phyloP scores from a whole-genome alignment of 768 basidiomycete species.

The Suillus ampliporus region DNA sequence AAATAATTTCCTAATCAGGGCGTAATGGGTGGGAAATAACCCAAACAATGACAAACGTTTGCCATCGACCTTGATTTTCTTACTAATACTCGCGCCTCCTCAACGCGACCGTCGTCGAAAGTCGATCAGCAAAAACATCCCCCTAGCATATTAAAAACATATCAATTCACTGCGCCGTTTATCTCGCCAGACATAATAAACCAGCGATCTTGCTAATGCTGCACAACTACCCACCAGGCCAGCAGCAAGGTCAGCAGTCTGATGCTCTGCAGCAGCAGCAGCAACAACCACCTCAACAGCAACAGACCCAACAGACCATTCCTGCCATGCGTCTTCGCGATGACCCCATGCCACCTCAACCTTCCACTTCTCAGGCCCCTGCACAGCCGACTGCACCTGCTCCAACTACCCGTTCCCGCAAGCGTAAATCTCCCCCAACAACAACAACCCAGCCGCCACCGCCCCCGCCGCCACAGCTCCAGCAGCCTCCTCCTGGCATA shows the following conservation, averaged over 20 bases:
- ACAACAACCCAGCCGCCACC: slow-evolving; percentile 24
- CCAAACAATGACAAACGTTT: slow-evolving; percentile 32
- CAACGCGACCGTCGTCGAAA: slow-evolving; percentile 33
- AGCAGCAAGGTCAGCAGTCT: slow-evolving; percentile 8
- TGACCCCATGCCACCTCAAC: slow-evolving; percentile 42
- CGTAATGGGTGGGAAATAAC: not conserved
- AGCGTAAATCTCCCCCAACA: slow-evolving; percentile 71
- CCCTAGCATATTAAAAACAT: slow-evolving; percentile 4
- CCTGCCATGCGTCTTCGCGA: slow-evolving; percentile 67
- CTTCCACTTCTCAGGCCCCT: slow-evolving; percentile 21
- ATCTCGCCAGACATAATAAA: slow-evolving; percentile 2
- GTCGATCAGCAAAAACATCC: slow-evolving; percentile 28
- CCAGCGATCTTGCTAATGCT: slow-evolving; percentile 10
- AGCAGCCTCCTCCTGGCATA: slow-evolving; percentile 14
- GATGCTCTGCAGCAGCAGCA: slow-evolving; percentile 36
- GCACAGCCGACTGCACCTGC: slow-evolving; percentile 16
- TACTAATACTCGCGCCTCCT: slow-evolving; percentile 44
- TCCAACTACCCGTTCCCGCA: slow-evolving; percentile 48
- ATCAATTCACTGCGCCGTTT: slow-evolving; percentile 1
- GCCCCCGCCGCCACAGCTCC: slow-evolving; percentile 26
- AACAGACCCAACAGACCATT: slow-evolving; percentile 20
- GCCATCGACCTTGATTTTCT: slow-evolving; percentile 32
- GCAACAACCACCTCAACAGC: slow-evolving; percentile 24
- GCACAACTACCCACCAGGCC: slow-evolving; percentile 1
- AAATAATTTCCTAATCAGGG: not conserved